Percentiles rank a stretch among this genome's conserved stretches.
phyloP scores from a whole-genome alignment of 2,329 filamentous ascomycete species.

The Claviceps sp. region DNA sequence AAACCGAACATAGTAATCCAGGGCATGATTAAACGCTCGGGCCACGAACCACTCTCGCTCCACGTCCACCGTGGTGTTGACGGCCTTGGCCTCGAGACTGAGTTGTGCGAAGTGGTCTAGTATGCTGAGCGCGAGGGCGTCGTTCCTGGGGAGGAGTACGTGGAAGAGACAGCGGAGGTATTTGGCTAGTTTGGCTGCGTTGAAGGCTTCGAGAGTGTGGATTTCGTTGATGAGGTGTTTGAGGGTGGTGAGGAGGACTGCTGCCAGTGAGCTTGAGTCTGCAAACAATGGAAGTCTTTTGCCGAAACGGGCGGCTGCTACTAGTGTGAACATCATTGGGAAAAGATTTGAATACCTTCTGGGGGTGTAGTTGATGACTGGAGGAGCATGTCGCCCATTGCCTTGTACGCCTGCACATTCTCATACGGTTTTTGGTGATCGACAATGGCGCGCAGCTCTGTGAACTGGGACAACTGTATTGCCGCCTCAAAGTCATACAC shows the following conservation, averaged over 20 bases:
- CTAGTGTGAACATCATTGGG: neutral
- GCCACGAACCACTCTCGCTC: conserved; percentile 69
- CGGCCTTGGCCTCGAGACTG: conserved; percentile 33
- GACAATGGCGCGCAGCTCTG: conserved; percentile 48
- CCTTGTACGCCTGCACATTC: conserved; percentile 37
- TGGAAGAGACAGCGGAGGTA: conserved; percentile 72
- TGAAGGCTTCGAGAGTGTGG: conserved; percentile 41
- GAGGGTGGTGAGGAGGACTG: conserved; percentile 36
- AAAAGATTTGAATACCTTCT: conserved; percentile 24
- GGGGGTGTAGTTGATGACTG: conserved; percentile 38
- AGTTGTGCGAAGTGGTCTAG: conserved; percentile 48
- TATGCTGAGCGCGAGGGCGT: conserved; percentile 42
- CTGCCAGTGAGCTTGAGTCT: neutral
- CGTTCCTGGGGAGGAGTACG: conserved; percentile 44
- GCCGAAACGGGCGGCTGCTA: neutral
- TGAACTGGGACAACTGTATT: conserved; percentile 52
- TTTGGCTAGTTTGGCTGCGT: conserved; percentile 49
- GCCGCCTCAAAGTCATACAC: conserved; percentile 72
- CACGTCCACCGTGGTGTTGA: conserved; percentile 35
- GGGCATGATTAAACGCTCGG: conserved; percentile 53
- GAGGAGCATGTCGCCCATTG: conserved; percentile 53
- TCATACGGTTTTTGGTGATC: conserved; percentile 31
- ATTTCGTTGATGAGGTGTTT: conserved; percentile 59
- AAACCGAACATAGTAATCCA: conserved; percentile 48
- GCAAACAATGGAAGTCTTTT: too few relatives aligned